Evolutionary conservation across 2,329 filamentous ascomycete genomes (phyloP), one percentile per base, ranked within the genome.

Genomic region (Chrysoporthe deuterocubensis): DNA sequence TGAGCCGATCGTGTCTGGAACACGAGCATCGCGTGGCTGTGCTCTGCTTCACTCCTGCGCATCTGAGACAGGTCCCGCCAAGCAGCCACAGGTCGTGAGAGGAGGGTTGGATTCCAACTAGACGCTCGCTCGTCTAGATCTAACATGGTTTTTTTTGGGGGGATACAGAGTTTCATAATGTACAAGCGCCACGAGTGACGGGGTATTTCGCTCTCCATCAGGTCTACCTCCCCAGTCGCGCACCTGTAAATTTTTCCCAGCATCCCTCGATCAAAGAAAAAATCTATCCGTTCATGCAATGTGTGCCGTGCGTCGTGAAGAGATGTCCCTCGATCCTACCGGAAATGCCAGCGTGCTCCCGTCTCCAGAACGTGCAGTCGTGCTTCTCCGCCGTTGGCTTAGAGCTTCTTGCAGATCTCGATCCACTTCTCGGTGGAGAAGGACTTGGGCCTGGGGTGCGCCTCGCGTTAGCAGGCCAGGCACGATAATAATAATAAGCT

Each of bases 341-440:
- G 42, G 61, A 37, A 68, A 71, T 74, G 69, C 72, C 69, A 71
- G 71, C 71, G 71, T 71, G 63, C 66, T 64, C 42, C 68, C 65
- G 9, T 43, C 32, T 62, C 54, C 57, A 46, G 67, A 43, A 54
- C 64, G 58, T 42, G 37, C 63, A 21, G 21, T 42, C 34, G 43
- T 64, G 50, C 50, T 52, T 21, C 1, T 63, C 40, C 48, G 32
- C 32, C 11, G 14, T 58, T 65, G 70, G 73, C 80, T 92, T 93
- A 98, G 83, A 97, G 87, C 86, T 94, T 94, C 78, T 94, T 94
- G 81, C 89, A 90, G 75, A 98, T 90, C 89, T 98, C 95, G 82
- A 93, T 90, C 88, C 94, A 98, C 81, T 95, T 95, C 79, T 94
- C 93, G 70, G 96, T 99, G 81, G 92, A 96, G 92, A 97, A 99